Base-by-base conservation (phyloP, 257 asterid genomes). In the Thymus mandschuricus region DNA sequence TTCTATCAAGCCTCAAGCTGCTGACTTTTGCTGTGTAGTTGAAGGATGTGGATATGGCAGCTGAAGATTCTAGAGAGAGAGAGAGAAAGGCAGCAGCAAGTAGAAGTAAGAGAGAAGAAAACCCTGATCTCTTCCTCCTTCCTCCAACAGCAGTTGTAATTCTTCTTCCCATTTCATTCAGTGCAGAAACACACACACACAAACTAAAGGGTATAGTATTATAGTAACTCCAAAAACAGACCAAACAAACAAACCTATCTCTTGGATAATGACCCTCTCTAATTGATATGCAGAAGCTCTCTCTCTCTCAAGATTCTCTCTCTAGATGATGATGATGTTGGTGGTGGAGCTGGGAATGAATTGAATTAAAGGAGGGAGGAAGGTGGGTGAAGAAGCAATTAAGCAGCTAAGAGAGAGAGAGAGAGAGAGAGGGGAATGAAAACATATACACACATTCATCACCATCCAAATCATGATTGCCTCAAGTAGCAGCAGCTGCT, bases 1-100 rank as follows among this genome's bases (percentile, higher is more conserved):
- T 89, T 73, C 99, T 94, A 1, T 77, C 86, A 45, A 94, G 78
- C 73, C 99, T 94, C 84, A 89, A 74, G 78, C 83, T 80, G 80
- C 96, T 89, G 1, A 88, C 88, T 78, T 85, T 87, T 38, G 73
- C 70, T 5, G 33, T 87, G 79, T 74, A 74, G 77, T 86, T 89
- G 38, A 75, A 74, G 69, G 83, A 65, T 55, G 76, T 79, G 71
- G 80, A 45, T 66, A 63, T 27, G 38, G 89, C 49, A 0, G 44
- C 86, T 1, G 34, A 29, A 21, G 79, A 77, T 46, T 73, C 61
- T 38, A 74, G 74, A 29, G 59, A 65, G 73, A 72, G 56, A 68
- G 55, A 10, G 65, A 21, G 21, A 21, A 21, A 21, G 21, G 21
- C 21, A 21, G 21, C 21, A 0, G 78, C 56, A 30, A 82, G 31